A percentile compares a stretch with the other conserved stretches of the same genome.
phyloP scores from a whole-genome alignment of 2,329 filamentous ascomycete species.

The Acephala macrosclerotiorum region DNA sequence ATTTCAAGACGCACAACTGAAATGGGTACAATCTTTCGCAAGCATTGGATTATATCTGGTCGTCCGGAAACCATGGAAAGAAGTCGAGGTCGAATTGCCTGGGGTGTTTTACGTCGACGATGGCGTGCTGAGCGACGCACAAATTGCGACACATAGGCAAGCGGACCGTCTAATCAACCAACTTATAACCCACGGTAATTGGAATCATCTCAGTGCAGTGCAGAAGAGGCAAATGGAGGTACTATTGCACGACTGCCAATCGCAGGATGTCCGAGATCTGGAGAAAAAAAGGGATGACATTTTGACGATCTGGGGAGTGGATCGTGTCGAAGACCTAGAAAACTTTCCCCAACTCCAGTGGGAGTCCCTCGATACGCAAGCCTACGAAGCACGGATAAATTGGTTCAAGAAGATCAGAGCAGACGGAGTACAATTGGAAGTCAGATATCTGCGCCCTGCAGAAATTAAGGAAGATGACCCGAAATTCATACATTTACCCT shows the following conservation, averaged over 20 bases:
- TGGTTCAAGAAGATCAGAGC: conserved; percentile 7
- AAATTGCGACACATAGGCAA: not conserved
- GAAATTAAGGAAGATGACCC: conserved; percentile 14
- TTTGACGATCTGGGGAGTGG: not conserved
- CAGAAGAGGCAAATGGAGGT: not conserved
- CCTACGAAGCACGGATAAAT: not conserved
- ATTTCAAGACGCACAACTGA: not conserved
- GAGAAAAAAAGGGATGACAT: not conserved
- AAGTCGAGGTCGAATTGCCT: conserved; percentile 10
- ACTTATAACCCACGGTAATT: not conserved
- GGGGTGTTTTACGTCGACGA: conserved; percentile 27
- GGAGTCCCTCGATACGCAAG: not conserved
- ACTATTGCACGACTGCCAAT: not conserved
- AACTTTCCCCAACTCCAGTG: not conserved
- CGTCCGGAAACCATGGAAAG: not conserved
- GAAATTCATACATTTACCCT: conserved; percentile 23
- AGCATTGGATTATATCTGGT: conserved; percentile 21
- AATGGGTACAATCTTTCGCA: not conserved
- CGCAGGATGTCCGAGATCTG: not conserved
- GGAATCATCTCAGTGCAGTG: not conserved
- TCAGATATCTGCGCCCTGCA: conserved; percentile 26
- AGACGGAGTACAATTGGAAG: conserved; percentile 8
- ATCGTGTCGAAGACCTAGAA: not conserved
- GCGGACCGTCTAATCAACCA: conserved; percentile 14
- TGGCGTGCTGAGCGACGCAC: conserved; percentile 12